Conservation (phyloP, 1,284 basidiomycete species). For the Ceratobasidium sp. region DNA sequence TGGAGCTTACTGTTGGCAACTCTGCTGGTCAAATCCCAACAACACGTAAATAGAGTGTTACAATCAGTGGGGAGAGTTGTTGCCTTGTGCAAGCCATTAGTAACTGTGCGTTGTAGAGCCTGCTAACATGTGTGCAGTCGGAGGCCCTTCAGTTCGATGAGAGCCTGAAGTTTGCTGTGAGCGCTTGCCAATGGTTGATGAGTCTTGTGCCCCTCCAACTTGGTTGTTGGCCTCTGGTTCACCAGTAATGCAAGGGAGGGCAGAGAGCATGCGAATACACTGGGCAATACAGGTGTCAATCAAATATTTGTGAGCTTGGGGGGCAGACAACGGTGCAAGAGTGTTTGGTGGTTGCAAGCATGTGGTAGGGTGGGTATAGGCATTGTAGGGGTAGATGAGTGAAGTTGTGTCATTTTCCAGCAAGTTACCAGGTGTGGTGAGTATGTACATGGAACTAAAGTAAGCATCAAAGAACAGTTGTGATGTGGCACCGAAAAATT, state of each 20-base stretch:
- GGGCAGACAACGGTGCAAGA: conserved; percentile 83
- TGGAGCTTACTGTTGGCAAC: too few species aligned
- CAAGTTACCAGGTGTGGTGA: conserved; percentile 51
- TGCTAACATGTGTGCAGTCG: conserved; percentile 92
- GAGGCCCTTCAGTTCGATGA: conserved; percentile 96
- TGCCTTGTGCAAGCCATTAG: conserved; percentile 88
- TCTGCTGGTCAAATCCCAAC: too few species aligned
- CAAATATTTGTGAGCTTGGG: conserved; percentile 92
- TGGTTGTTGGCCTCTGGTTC: conserved; percentile 71
- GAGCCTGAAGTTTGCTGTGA: conserved; percentile 85
- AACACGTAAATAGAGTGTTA: too few species aligned
- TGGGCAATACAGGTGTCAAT: conserved; percentile 91
- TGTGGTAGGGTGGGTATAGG: conserved; percentile 87
- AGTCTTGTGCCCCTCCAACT: conserved; percentile 57
- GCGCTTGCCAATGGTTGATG: conserved; percentile 63
- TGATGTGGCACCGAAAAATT: too few species aligned
- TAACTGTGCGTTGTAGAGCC: conserved; percentile 83
- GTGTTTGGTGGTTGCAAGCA: conserved; percentile 74
- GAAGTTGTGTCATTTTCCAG: conserved; percentile 85
- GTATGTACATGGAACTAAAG: too few species aligned
- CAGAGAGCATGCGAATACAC: conserved; percentile 89
- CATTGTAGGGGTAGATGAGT: conserved; percentile 94
- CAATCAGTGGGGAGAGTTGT: conserved; percentile 93
- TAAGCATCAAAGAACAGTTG: too few species aligned
- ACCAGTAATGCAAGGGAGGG: conserved; percentile 83